Evolutionary conservation across 345 rosid genomes (phyloP).

Genomic region (Theobroma cacao): DNA sequence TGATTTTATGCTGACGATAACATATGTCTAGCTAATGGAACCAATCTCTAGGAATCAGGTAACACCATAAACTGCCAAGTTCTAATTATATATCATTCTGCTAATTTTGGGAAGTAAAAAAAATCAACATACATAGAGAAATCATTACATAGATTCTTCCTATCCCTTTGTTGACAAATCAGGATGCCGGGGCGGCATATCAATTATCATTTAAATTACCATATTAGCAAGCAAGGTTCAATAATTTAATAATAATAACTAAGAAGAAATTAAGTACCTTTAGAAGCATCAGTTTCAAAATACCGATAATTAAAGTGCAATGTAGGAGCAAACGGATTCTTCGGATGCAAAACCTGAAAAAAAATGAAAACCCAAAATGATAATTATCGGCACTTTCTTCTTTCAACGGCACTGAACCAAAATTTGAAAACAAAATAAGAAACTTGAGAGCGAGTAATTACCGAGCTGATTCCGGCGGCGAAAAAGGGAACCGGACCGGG

Average conservation of each 20-base stretch:
- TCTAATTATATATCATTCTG: background rate
- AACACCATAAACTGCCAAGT: background rate
- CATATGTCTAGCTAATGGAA: background rate
- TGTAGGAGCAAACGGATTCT: slow-evolving; percentile 96
- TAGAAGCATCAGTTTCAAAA: slow-evolving; percentile 81
- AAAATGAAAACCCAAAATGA: background rate
- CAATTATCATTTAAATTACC: background rate
- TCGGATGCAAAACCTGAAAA: slow-evolving; percentile 69
- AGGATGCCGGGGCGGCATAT: no score
- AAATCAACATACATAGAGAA: background rate
- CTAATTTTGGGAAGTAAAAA: background rate
- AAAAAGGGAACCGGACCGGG: slow-evolving; percentile 86
- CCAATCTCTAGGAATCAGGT: background rate
- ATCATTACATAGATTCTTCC: background rate
- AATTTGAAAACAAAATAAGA: background rate
- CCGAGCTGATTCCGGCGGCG: slow-evolving; percentile 98
- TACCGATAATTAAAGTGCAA: slow-evolving; percentile 80
- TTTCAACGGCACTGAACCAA: background rate
- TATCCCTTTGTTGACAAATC: background rate
- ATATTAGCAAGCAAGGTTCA: background rate
- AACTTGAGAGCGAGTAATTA: slow-evolving; percentile 16
- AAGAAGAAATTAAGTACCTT: slow-evolving; percentile 43
- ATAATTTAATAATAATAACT: background rate
- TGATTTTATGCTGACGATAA: background rate
- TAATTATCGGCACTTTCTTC: background rate